Conservation (phyloP, 2,329 filamentous ascomycete genomes). For the Cadophora luteo-olivacea region DNA sequence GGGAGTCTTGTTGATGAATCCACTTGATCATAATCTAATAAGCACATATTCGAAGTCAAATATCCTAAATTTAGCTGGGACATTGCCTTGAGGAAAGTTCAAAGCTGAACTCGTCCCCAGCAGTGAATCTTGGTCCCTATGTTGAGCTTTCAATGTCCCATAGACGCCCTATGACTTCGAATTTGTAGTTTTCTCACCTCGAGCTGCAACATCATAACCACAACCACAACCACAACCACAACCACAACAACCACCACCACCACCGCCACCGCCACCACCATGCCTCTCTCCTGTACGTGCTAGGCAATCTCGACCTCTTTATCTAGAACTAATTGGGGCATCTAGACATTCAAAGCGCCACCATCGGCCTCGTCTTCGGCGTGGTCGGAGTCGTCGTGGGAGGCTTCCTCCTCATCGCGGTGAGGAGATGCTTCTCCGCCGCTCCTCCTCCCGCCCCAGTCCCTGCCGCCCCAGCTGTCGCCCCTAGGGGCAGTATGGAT, state of each 20-base stretch:
- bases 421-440: not conserved
- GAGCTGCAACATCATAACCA: not conserved
- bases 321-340: not conserved
- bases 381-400: not conserved
- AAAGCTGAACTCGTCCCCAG: not conserved
- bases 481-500: not conserved
- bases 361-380: not conserved
- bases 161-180: not conserved
- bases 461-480: not conserved
- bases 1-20: too few species aligned
- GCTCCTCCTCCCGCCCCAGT: too few species aligned
- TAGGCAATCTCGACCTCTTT: not conserved
- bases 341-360: not conserved
- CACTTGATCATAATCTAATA: too few species aligned
- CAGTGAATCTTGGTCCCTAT: too few species aligned
- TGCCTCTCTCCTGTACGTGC: not conserved
- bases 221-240: not conserved
- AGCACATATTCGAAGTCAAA: too few species aligned
- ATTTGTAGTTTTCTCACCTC: not conserved
- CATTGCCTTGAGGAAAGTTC: too few species aligned
- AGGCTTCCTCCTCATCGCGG: not conserved
- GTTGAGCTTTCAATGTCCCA: too few species aligned
- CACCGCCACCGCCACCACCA: not conserved
- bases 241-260: not conserved
- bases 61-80: too few species aligned